Evolutionary conservation across 1,284 basidiomycete genomes (phyloP), one percentile per base, ranked within the genome.

Genomic region (Sphagnurus paluster): DNA sequence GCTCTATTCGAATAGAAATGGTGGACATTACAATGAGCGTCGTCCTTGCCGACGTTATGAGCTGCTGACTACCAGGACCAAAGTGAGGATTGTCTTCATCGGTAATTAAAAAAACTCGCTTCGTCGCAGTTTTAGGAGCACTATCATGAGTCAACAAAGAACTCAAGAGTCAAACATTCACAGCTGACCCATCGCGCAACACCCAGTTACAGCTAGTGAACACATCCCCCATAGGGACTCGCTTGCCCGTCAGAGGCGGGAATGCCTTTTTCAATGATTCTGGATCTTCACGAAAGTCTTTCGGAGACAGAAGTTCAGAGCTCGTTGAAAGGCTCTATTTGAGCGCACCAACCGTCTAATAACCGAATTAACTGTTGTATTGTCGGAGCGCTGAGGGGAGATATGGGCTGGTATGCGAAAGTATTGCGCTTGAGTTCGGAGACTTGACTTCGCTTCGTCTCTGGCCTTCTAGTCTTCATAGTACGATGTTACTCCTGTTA

Each of bases 31-130:
- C 87, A 25, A 79, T 71, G 42, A 90, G 67, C 2, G 84, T 89
- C 2, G 84, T 90, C 48, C 77, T 72, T 7, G 87, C 83, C 2
- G 86, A 82, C 2, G 74, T 83, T 2, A 79, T 64, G 9, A 89
- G 64, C 43, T 84, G 80, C 35, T 75, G 72, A 56, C 67, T 80
- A 14, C 70, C 67, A 13, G 60, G 57, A 2, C 73, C 74, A 5
- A 72, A 59, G 55, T 80, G 75, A 4, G 78, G 82, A 54, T 76
- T 60, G 60, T 98, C 96, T 53, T 94, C 84, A 62, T 98, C 88
- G 0, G 96, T 98, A 39, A 99, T 88, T 40, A 94, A 75, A 61
- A 98, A 98, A 1, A 98, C 80, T 7, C 95, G 84, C 61, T 96
- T 95, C 25, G 87, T 84, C 1, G 93, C 92, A 0, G 85, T 87